Base-by-base conservation (phyloP, 345 rosid species). In the Balakata baccata region DNA sequence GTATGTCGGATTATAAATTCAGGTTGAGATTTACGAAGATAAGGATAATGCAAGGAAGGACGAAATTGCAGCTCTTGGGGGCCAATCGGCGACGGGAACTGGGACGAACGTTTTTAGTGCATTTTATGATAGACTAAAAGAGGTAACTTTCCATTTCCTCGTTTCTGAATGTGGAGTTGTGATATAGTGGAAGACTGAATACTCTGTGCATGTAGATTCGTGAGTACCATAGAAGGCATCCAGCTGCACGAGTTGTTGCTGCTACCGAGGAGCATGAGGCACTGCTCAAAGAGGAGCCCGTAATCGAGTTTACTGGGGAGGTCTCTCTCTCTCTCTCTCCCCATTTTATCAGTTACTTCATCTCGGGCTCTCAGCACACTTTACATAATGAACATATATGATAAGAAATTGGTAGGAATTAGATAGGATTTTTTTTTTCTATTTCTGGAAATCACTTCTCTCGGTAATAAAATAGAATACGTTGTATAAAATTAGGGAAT, bases 1-100 rank as follows among this genome's bases (percentile, higher is more conserved):
- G 11, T 11, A 18, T 1, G n/a, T 20, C 11, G 0, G 52, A 18
- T 76, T 20, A 58, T 41, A 29, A 29, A 66, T 77, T 71, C 57
- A 96, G 99, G 75, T 90, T 80, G 97, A 96, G 75, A 80, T 90
- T 61, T 93, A 96, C 62, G 98, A 86, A 73, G 99, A 93, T 82
- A 86, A 82, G 64, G 99, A 96, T 73, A 78, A 74, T 74, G 97
- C 97, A 0, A 87, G 99, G 85, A 94, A 88, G 72, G 97, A 91
- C 47, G 99, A 96, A 86, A 93, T 91, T 74, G 94, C 91, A 1
- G 97, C 92, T 68, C 96, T 96, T 58, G 99, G 97, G 66, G 99
- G 97, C 59, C 92, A 86, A 76, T 86, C 93, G 18, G 92, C 90
- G 0, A 77, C 85, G 0, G 97, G 98, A 75, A 85, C 85, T 0